Evolutionary conservation across 192 early-diverging fungal genomes (phyloP).

Genomic region (Coemansia nantahalensis): DNA sequence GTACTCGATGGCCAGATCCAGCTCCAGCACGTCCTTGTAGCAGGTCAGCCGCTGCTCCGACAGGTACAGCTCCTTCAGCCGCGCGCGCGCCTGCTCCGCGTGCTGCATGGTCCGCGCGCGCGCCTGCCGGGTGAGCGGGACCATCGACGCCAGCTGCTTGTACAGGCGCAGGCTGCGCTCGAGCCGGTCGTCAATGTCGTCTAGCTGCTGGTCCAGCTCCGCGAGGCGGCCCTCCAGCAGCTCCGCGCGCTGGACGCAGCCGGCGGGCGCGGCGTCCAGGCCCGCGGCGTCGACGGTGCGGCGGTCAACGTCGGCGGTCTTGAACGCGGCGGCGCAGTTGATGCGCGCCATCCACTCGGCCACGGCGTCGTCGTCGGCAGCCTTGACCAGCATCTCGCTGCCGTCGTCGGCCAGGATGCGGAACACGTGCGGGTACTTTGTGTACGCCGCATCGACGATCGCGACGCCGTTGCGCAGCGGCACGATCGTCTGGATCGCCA

Average conservation of each 20-base stretch:
- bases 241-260: slow-evolving; percentile 20
- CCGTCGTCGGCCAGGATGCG: slow-evolving; percentile 67
- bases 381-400: slow-evolving; percentile 70
- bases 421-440: slow-evolving; percentile 79
- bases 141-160: slow-evolving; percentile 65
- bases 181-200: slow-evolving; percentile 51
- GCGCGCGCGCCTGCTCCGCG: slow-evolving; percentile 43
- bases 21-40: slow-evolving; percentile 69
- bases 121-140: slow-evolving; percentile 67
- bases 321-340: slow-evolving; percentile 77
- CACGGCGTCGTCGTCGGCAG: slow-evolving; percentile 64
- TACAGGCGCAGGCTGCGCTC: slow-evolving; percentile 60
- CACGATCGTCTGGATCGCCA: slow-evolving; percentile 51
- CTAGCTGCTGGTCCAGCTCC: slow-evolving; percentile 55
- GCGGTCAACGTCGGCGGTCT: slow-evolving; percentile 54
- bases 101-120: slow-evolving; percentile 57
- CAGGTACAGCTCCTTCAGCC: slow-evolving; percentile 58
- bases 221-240: slow-evolving; percentile 49
- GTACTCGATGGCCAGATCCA: slow-evolving; percentile 55
- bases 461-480: slow-evolving; percentile 66
- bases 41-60: slow-evolving; percentile 64
- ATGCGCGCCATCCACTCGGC: slow-evolving; percentile 80
- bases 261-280: background rate
- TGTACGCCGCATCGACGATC: slow-evolving; percentile 66
- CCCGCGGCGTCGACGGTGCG: slow-evolving; percentile 6